Base-by-base conservation (phyloP, 202 grass and related monocot species). In the Musa balbisiana region DNA sequence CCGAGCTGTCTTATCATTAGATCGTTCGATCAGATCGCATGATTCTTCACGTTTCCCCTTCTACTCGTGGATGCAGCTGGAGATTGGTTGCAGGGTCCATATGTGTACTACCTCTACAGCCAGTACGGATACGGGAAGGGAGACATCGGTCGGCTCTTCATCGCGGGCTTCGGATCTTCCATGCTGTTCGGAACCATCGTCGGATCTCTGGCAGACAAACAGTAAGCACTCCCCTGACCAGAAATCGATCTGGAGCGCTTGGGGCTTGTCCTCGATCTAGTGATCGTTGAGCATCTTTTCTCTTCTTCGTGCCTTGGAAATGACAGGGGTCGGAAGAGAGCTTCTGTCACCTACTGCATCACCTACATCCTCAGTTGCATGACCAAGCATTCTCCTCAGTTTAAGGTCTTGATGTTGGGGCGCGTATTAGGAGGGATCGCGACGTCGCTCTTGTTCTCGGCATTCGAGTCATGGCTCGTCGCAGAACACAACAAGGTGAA, bases 391-490 rank as follows among this genome's bases (percentile, higher is more conserved):
- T 77, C 75, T 53, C 75, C 75, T 3, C 59, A 77, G 33, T 77
- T 66, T 65, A 77, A 77, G 59, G 49, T 77, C n/a, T 53, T 77
- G 62, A 77, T 77, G 75, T 19, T 77, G 55, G 75, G 75, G 2
- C 75, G 75, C 21, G 24, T 77, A 77, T 65, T 77, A 4, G 62
- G 75, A 64, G 75, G 75, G 21, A 77, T 77, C 26, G 75, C 75
- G 16, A 77, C 75, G 6, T 77, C 75, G 10, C 75, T 77, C 12
- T 26, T 77, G 43, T 77, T 77, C 52, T 77, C 75, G 13, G 75
- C 75, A 52, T 77, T 77, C 21, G 75, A 77, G 49, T 77, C 75
- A 65, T 77, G 75, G 75, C 75, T 77, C 52, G 75, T 77, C 52
- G 75, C 75, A 27, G 75, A 77, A 51, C 75, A 77, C 60, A 77